Base-by-base conservation (phyloP, 306 rosid species). In the Sphenostylis stenocarpa region DNA sequence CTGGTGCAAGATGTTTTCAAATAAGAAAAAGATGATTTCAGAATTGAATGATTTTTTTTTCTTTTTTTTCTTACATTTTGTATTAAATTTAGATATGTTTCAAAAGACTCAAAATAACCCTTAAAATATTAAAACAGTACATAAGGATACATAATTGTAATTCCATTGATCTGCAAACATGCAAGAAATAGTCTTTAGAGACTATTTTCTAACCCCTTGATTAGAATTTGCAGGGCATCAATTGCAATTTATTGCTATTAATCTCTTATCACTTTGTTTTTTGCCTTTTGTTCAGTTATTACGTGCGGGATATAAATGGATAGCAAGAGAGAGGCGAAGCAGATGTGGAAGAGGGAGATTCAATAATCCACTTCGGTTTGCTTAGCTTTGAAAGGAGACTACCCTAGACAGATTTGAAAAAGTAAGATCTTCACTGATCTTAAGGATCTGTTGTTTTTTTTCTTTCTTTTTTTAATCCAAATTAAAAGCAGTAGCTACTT, bases 271-370 rank as follows among this genome's bases (percentile, higher is more conserved):
- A 49, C 15, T 52, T 64, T 48, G 80, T 41, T 55, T 70, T 67
- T 68, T n/a, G 21, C 36, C 74, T 72, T 36, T 82, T 75, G 36
- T 63, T 81, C 91, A 88, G 88, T 67, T 85, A 62, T 65, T 84
- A 55, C 81, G 70, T 26, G 47, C 52, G 47, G 73, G 80, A 77
- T 73, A 77, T 80, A 79, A 75, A 67, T 75, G 79, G 65, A 79
- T 72, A 66, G 72, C 39, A 5, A 82, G 67, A 68, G 71, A 19
- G 67, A 21, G 29, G 44, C 52, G 69, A 65, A 48, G 52, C 83
- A 67, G 53, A 76, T 23, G 72, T 70, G 66, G 5, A 13, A 65
- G 76, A 70, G 63, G 9, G n/a, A 72, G 76, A 73, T 83, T 80
- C 66, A 86, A 48, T 70, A 3, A 61, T 64, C 80, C 70, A 48